These are phyloP conservation scores for Chaetomiaceae sp. DNA, from an alignment of 2,329 filamentous ascomycete genomes.

Conservation along the genomic window DNA sequence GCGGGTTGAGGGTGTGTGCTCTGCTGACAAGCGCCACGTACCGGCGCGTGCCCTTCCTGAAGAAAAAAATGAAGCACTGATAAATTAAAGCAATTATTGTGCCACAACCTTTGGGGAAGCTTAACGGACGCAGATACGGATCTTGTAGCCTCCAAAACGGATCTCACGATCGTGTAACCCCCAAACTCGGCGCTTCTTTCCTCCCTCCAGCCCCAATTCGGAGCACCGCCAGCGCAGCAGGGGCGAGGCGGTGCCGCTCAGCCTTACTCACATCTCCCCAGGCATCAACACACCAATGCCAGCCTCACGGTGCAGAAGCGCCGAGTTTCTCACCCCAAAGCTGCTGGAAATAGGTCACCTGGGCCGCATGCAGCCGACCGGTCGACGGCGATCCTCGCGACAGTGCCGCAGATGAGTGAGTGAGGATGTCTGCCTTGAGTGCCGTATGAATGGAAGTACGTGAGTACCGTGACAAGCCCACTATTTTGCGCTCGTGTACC, in stretches of 20 bases:
- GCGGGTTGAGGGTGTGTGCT: slow-evolving; percentile 1
- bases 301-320: neutral
- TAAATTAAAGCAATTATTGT: neutral
- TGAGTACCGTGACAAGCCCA: too few species aligned
- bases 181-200: neutral
- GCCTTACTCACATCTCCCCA: neutral
- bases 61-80: slow-evolving; percentile 2
- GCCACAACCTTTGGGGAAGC: neutral
- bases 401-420: too few species aligned
- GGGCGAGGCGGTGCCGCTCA: slow-evolving; percentile 6
- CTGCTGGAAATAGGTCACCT: neutral
- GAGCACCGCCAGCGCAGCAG: neutral
- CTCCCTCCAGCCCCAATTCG: neutral
- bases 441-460: too few species aligned
- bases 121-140: neutral
- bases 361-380: neutral
- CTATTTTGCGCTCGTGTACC: too few species aligned
- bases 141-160: slow-evolving; percentile 4
- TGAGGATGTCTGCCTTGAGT: too few species aligned
- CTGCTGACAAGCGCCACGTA: neutral
- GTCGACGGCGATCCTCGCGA: neutral
- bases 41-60: neutral
- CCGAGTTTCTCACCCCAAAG: neutral
- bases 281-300: neutral
- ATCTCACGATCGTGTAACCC: slow-evolving; percentile 1